Evolutionary conservation across 164 flowering plant species (phyloP).

Genomic region (Stephania yunnanensis): DNA sequence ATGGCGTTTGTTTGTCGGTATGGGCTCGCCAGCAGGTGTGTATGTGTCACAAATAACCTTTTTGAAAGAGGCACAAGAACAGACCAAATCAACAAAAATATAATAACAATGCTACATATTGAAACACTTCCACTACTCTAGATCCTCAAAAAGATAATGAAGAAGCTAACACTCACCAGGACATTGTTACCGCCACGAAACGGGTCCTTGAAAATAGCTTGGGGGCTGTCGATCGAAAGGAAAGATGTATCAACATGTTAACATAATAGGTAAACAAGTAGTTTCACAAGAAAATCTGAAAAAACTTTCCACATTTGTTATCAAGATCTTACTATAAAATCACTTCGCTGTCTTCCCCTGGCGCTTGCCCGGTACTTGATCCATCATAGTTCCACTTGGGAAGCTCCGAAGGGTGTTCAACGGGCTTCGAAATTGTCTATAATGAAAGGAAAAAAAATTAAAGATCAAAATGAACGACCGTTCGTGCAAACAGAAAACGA

Average conservation of each 20-base stretch:
- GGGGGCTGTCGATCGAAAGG: constrained; percentile 53
- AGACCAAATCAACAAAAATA: background rate
- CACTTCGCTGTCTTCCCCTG: constrained; percentile 99
- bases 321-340: constrained; percentile 72
- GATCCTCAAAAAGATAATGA: background rate
- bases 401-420: constrained; percentile 83
- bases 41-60: constrained; percentile 91
- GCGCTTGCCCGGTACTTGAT: constrained; percentile 99
- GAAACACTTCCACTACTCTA: background rate
- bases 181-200: constrained; percentile 95
- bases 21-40: constrained; percentile 93
- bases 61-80: constrained; percentile 5
- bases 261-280: background rate
- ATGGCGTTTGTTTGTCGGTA: constrained; percentile 88
- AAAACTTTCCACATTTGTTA: background rate
- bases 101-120: background rate
- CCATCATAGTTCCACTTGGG: constrained; percentile 99
- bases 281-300: background rate
- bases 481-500: background rate
- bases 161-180: constrained; percentile 46
- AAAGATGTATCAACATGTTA: background rate
- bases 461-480: background rate
- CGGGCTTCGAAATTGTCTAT: constrained; percentile 83
- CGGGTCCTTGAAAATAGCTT: constrained; percentile 94
- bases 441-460: constrained; percentile 1